Percentiles rank a stretch among this genome's conserved stretches.
Conservation (phyloP, 2,329 filamentous ascomycete species). For the Arthroderma sp. region DNA sequence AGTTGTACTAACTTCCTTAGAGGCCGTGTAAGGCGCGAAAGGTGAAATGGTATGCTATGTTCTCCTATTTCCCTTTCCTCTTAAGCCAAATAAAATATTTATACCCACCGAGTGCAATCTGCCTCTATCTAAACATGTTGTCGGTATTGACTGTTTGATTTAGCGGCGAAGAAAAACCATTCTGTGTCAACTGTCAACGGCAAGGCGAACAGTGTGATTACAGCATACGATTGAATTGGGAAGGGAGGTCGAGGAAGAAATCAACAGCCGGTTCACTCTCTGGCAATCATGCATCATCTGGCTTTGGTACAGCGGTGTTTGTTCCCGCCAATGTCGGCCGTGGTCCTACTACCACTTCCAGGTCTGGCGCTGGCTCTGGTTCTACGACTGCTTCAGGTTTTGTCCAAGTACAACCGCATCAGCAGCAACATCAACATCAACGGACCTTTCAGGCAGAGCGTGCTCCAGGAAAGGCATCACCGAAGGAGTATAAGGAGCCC, state of each 20-base stretch:
- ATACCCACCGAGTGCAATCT: neutral
- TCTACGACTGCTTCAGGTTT: no score
- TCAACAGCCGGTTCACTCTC: neutral
- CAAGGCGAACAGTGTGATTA: conserved; percentile 67
- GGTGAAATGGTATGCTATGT: conserved; percentile 47
- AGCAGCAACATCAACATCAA: no score
- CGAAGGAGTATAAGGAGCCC: no score
- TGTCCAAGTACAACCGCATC: no score
- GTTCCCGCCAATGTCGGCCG: no score
- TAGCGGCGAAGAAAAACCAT: conserved; percentile 60
- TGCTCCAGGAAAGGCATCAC: no score
- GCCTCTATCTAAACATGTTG: neutral
- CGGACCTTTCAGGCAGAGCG: no score
- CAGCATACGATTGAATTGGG: conserved; percentile 69
- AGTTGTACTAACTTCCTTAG: conserved; percentile 1
- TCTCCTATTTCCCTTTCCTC: neutral
- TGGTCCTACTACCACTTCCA: no score
- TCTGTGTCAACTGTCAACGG: conserved; percentile 58
- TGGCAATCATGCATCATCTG: no score
- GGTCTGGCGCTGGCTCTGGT: no score
- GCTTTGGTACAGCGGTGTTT: no score
- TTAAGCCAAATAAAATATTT: neutral
- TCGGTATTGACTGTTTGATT: neutral
- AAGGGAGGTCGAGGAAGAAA: conserved; percentile 40
- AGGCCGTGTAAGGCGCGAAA: conserved; percentile 65